Conservation (phyloP, 73 alveolate genomes). For the Tetrahymena elliotti region DNA sequence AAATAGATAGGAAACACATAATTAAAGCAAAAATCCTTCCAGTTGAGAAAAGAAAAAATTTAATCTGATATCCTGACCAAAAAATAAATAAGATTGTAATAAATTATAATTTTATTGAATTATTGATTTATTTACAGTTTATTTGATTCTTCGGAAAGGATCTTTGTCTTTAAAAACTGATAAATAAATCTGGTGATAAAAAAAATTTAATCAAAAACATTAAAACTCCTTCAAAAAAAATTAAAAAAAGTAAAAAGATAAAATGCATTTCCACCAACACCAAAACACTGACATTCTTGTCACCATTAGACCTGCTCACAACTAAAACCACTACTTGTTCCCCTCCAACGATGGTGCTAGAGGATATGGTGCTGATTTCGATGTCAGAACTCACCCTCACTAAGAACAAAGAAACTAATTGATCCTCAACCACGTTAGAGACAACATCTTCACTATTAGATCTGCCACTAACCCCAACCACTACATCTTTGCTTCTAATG, state of each 20-base stretch:
- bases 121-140: no score
- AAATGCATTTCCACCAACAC: not conserved
- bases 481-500: slow-evolving; percentile 21
- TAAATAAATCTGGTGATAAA: no score
- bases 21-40: not conserved
- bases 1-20: not conserved
- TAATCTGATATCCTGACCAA: not conserved
- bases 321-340: slow-evolving; percentile 17
- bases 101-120: not conserved
- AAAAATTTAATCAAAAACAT: not conserved
- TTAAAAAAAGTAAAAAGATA: not conserved
- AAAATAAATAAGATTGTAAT: not conserved
- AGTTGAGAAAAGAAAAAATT: not conserved
- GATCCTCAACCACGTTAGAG: slow-evolving; percentile 1
- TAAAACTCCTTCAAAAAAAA: not conserved
- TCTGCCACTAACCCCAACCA: slow-evolving; percentile 10
- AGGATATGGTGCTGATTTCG: slow-evolving; percentile 10
- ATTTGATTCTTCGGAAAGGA: no score
- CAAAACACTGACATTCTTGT: not conserved
- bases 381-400: slow-evolving; percentile 26
- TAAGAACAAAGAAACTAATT: slow-evolving; percentile 29
- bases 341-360: slow-evolving; percentile 28
- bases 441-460: slow-evolving; percentile 22
- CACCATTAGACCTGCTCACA: slow-evolving; percentile 6
- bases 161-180: no score